phyloP scores from a whole-genome alignment of 306 rosid species.

The Rubus parviflorus region DNA sequence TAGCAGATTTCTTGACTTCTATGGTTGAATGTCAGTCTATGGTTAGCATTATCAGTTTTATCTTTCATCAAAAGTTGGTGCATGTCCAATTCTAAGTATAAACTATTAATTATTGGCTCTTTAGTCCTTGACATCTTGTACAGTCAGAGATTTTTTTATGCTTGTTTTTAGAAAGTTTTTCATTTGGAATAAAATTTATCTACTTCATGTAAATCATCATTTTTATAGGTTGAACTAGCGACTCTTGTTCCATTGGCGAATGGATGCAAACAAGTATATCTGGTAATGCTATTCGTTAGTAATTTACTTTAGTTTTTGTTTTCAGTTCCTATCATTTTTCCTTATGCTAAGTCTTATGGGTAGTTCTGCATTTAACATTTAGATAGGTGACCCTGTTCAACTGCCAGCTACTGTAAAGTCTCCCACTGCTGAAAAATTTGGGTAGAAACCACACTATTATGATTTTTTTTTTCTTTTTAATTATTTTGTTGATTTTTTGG shows the following conservation, averaged over 20 bases:
- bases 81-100: conserved; percentile 1
- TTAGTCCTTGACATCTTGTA: neutral
- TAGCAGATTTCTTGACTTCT: neutral
- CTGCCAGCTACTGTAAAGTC: conserved; percentile 98
- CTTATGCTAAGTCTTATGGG: neutral
- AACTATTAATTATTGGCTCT: neutral
- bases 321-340: neutral
- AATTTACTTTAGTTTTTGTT: conserved; percentile 4
- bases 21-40: neutral
- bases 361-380: neutral
- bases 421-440: conserved; percentile 59
- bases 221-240: conserved; percentile 83
- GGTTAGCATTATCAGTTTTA: neutral
- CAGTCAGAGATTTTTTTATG: neutral
- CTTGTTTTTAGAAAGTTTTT: no score
- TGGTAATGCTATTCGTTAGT: conserved; percentile 49
- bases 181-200: neutral
- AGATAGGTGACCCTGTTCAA: conserved; percentile 98
- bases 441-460: conserved; percentile 40
- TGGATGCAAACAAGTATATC: conserved; percentile 92
- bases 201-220: conserved; percentile 9
- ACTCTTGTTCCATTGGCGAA: conserved; percentile 88
- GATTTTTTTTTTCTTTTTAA: neutral
- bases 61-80: neutral
- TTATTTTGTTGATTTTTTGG: conserved; percentile 1